These are phyloP conservation scores for Paracoccidioides brasiliensis DNA, from an alignment of 2,329 filamentous ascomycete genomes.

Conservation along the genomic window DNA sequence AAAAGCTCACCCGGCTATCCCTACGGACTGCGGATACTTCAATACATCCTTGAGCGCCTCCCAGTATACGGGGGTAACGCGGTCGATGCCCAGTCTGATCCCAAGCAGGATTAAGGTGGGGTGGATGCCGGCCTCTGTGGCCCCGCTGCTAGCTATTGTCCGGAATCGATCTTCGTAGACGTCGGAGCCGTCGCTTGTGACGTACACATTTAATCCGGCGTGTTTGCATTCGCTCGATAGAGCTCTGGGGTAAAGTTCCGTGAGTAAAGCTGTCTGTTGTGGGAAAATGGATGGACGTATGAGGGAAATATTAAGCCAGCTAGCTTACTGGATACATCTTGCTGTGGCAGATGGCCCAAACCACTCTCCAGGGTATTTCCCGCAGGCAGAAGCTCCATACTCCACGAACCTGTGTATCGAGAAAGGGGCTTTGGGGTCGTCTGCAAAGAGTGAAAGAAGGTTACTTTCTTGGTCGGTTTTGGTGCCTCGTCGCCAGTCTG, in stretches of 20 bases:
- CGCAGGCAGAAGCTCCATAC: slow-evolving; percentile 74
- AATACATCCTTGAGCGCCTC: slow-evolving; percentile 76
- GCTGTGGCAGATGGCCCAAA: slow-evolving; percentile 97
- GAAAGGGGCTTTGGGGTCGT: slow-evolving; percentile 73
- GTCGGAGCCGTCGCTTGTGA: slow-evolving; percentile 78
- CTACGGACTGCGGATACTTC: slow-evolving; percentile 83
- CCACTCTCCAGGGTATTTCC: slow-evolving; percentile 94
- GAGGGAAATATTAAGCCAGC: not conserved
- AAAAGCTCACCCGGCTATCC: slow-evolving; percentile 67
- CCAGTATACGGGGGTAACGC: slow-evolving; percentile 89
- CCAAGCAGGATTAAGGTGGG: slow-evolving; percentile 84
- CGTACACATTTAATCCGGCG: slow-evolving; percentile 63
- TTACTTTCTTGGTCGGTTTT: slow-evolving; percentile 49
- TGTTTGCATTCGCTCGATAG: slow-evolving; percentile 54
- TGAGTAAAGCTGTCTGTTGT: not conserved
- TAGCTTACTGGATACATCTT: slow-evolving; percentile 73
- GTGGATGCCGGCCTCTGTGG: slow-evolving; percentile 40
- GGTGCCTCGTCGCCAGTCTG: slow-evolving; percentile 58
- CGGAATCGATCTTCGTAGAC: slow-evolving; percentile 86
- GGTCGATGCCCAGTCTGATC: slow-evolving; percentile 81
- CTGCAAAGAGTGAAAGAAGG: slow-evolving; percentile 72
- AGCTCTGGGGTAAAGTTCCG: slow-evolving; percentile 41
- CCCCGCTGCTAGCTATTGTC: slow-evolving; percentile 45
- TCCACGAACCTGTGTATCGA: slow-evolving; percentile 91
- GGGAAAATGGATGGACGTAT: not conserved